Evolutionary conservation across 352 stramenopile genomes (phyloP).

Genomic region (Phytopythium chamaehyphon): DNA sequence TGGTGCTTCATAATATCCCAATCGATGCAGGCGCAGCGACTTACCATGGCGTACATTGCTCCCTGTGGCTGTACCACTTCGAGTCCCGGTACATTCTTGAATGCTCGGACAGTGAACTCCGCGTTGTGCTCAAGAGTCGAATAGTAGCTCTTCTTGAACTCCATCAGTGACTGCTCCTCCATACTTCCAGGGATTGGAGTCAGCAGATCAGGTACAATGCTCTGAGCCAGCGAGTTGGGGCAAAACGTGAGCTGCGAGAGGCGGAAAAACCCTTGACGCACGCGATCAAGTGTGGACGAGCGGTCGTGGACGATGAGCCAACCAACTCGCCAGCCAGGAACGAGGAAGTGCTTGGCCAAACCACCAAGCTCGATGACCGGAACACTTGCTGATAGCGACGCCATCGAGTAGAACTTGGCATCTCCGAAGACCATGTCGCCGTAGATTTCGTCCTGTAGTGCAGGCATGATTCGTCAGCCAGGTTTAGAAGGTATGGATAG

Average conservation of each 20-base stretch:
- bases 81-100: slow-evolving; percentile 81
- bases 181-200: slow-evolving; percentile 52
- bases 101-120: slow-evolving; percentile 66
- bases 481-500: background rate
- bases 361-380: slow-evolving; percentile 78
- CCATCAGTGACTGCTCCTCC: slow-evolving; percentile 51
- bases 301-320: slow-evolving; percentile 95
- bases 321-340: slow-evolving; percentile 94
- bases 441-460: slow-evolving; percentile 72
- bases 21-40: too few relatives aligned
- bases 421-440: slow-evolving; percentile 78
- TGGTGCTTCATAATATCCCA: background rate
- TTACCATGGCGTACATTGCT: slow-evolving; percentile 94
- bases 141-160: slow-evolving; percentile 87
- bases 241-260: slow-evolving; percentile 93
- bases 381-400: slow-evolving; percentile 71
- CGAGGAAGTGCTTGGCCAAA: slow-evolving; percentile 95
- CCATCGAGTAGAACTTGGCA: slow-evolving; percentile 82
- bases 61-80: slow-evolving; percentile 89
- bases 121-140: slow-evolving; percentile 81
- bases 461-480: slow-evolving; percentile 1
- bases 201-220: slow-evolving; percentile 80
- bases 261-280: slow-evolving; percentile 87
- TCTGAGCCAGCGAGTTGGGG: slow-evolving; percentile 84
- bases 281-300: slow-evolving; percentile 64